Evolutionary conservation across 352 stramenopile species (phyloP).

Genomic region (Pythium sp.): DNA sequence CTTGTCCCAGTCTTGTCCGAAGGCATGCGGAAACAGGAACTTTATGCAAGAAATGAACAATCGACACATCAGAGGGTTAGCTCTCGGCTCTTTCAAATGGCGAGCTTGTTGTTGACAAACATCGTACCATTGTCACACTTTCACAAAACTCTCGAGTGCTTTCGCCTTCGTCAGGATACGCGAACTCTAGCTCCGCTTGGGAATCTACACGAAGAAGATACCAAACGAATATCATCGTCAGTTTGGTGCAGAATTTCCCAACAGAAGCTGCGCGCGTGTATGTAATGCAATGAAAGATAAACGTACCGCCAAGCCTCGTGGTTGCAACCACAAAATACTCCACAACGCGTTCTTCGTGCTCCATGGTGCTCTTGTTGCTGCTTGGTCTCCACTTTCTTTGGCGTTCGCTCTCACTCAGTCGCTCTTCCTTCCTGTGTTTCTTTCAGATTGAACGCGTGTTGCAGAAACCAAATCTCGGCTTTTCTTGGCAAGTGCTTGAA

Average conservation of each 20-base stretch:
- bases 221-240: not conserved
- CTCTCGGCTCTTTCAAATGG: not conserved
- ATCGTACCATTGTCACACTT: slow-evolving; percentile 42
- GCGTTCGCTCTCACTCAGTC: not conserved
- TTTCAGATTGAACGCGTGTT: not conserved
- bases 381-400: not conserved
- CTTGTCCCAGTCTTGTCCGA: slow-evolving; percentile 29
- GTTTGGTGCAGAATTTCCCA: not conserved
- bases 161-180: slow-evolving; percentile 30
- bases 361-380: slow-evolving; percentile 1
- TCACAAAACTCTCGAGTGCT: slow-evolving; percentile 42
- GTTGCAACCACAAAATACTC: slow-evolving; percentile 46
- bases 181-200: slow-evolving; percentile 28
- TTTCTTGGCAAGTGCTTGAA: not conserved
- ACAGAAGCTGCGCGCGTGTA: not conserved
- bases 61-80: not conserved
- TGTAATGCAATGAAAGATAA: no score
- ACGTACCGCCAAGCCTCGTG: slow-evolving; percentile 26
- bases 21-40: slow-evolving; percentile 53
- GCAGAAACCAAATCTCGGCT: not conserved
- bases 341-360: slow-evolving; percentile 22
- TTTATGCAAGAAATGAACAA: slow-evolving; percentile 6
- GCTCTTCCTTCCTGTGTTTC: not conserved
- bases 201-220: slow-evolving; percentile 16
- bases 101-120: not conserved